phyloP scores from a whole-genome alignment of 805 yeast species.

The Schizosaccharomyces cryophilus region DNA sequence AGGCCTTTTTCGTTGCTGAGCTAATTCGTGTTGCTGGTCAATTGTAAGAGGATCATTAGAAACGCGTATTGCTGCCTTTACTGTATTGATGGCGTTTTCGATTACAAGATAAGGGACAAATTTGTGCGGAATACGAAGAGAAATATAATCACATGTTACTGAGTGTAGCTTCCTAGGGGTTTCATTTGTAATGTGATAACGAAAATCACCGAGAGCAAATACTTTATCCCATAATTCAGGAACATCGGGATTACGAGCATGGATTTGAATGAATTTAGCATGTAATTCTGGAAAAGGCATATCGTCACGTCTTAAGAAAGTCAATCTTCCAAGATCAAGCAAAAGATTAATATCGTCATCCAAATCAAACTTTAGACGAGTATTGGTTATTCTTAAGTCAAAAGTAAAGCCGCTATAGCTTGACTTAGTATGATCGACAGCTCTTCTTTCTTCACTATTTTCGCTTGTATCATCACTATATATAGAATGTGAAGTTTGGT shows the following conservation, averaged over 20 bases:
- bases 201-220: not conserved
- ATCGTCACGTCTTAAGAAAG: not conserved
- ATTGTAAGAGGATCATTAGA: conserved; percentile 20
- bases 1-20: conserved; percentile 9
- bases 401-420: not conserved
- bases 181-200: not conserved
- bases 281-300: not conserved
- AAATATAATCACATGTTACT: conserved; percentile 12
- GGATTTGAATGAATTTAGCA: not conserved
- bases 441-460: not conserved
- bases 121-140: conserved; percentile 35
- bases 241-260: not conserved
- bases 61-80: conserved; percentile 24
- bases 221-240: not conserved
- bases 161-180: not conserved
- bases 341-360: not conserved
- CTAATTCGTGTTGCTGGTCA: not conserved
- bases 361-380: not conserved
- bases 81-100: conserved; percentile 46
- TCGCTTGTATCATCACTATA: not conserved
- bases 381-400: not conserved
- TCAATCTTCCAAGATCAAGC: not conserved
- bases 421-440: too few species aligned
- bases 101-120: conserved; percentile 56
- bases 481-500: not conserved